A percentile compares a stretch with the other conserved stretches of the same genome.
Conservation (phyloP, 169 alveolate genomes). For the Babesia divergens region DNA sequence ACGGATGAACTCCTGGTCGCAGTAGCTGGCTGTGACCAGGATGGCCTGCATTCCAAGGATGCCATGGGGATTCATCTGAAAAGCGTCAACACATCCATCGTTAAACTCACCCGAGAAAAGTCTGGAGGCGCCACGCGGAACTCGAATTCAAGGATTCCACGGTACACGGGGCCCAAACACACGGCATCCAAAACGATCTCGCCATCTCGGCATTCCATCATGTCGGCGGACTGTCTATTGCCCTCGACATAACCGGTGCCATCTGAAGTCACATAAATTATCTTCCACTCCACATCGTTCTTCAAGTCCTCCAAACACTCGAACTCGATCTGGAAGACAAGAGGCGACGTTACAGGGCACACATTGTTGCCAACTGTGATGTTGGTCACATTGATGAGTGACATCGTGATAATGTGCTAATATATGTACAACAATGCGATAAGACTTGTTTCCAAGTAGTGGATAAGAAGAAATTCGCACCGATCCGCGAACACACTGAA, state of each 20-base stretch:
- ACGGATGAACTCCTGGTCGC: conserved; percentile 93
- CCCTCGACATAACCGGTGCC: conserved; percentile 61
- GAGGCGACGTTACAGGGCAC: conserved; percentile 86
- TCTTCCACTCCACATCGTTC: conserved; percentile 91
- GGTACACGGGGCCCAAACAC: conserved; percentile 88
- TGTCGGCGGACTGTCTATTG: neutral
- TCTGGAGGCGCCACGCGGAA: conserved; percentile 93
- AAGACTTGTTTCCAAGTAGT: no score
- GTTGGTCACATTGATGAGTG: conserved; percentile 91
- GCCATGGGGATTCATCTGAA: conserved; percentile 75
- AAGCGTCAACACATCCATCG: neutral
- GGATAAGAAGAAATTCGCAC: no score
- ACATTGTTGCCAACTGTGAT: conserved; percentile 88
- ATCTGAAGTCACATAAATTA: conserved; percentile 80
- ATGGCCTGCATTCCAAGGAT: conserved; percentile 96
- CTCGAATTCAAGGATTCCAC: conserved; percentile 92
- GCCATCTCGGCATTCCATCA: conserved; percentile 57
- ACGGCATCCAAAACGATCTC: conserved; percentile 93
- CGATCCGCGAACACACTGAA: no score
- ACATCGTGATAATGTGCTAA: no score
- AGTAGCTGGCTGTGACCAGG: conserved; percentile 90
- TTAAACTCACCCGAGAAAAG: conserved; percentile 76
- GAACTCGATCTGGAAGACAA: conserved; percentile 90
- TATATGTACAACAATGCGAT: no score
- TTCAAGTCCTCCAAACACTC: conserved; percentile 87